Percentiles rank a stretch among this genome's conserved stretches.
phyloP scores from a whole-genome alignment of 495 filamentous ascomycete species.

The Geopyxis carbonaria region DNA sequence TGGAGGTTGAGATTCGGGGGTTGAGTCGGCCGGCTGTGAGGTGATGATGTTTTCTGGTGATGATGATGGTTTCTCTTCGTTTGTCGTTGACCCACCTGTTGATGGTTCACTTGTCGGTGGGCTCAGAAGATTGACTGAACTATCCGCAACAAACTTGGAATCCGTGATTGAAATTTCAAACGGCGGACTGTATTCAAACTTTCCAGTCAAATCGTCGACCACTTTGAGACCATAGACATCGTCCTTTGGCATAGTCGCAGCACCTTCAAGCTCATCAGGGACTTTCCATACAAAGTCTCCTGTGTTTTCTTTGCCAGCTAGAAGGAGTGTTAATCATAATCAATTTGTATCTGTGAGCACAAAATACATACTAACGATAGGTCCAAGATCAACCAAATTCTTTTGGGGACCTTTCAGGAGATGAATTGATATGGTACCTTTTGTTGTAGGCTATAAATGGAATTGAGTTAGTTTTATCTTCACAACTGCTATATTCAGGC shows the following conservation, averaged over 20 bases:
- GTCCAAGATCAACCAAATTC: slow-evolving; percentile 18
- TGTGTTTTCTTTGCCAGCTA: slow-evolving; percentile 15
- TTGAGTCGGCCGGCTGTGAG: too few species aligned
- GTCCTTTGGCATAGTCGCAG: slow-evolving; percentile 13
- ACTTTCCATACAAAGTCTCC: slow-evolving; percentile 19
- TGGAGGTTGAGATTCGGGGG: too few species aligned
- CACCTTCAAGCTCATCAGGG: slow-evolving; percentile 16
- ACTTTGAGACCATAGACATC: slow-evolving; percentile 23
- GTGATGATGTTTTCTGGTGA: too few species aligned
- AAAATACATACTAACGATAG: slow-evolving; percentile 20
- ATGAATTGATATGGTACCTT: slow-evolving; percentile 17
- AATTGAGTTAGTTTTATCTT: not conserved
- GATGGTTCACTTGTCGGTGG: too few species aligned
- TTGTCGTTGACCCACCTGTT: too few species aligned
- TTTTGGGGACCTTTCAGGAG: slow-evolving; percentile 19
- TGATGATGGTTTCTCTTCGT: too few species aligned
- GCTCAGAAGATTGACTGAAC: too few species aligned
- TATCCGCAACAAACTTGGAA: slow-evolving; percentile 10
- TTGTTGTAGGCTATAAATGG: slow-evolving; percentile 17
- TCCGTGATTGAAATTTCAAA: slow-evolving; percentile 18
- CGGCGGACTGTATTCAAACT: slow-evolving; percentile 21
- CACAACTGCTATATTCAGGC: not conserved
- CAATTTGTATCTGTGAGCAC: slow-evolving; percentile 5
- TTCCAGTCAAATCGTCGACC: slow-evolving; percentile 18
- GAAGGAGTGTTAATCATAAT: slow-evolving; percentile 3